These are phyloP conservation scores for Emericellopsis cladophorae DNA, from an alignment of 2,329 filamentous ascomycete genomes.

Conservation along the genomic window DNA sequence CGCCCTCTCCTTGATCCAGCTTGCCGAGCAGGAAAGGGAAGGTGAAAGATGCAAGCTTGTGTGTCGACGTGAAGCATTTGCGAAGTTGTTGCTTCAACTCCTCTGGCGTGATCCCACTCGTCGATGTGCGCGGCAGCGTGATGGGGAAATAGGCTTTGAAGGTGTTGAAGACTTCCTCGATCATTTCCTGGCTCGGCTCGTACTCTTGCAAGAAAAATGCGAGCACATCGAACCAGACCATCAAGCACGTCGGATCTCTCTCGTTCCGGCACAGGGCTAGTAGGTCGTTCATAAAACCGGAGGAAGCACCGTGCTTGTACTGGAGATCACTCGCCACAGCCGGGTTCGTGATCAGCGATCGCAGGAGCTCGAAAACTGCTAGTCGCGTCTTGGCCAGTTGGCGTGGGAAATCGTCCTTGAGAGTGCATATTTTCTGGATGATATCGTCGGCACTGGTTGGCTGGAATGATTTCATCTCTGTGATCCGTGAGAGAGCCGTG, in stretches of 20 bases:
- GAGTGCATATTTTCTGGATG: slow-evolving; percentile 32
- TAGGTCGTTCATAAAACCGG: slow-evolving; percentile 34
- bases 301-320: slow-evolving; percentile 26
- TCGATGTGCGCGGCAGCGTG: slow-evolving; percentile 36
- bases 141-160: slow-evolving; percentile 52
- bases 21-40: slow-evolving; percentile 44
- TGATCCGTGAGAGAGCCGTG: slow-evolving; percentile 36
- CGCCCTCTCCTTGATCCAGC: slow-evolving; percentile 44
- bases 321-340: slow-evolving; percentile 29
- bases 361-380: slow-evolving; percentile 36
- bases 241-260: slow-evolving; percentile 42
- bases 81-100: slow-evolving; percentile 41
- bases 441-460: slow-evolving; percentile 33
- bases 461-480: slow-evolving; percentile 36
- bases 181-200: slow-evolving; percentile 28
- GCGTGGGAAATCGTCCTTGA: slow-evolving; percentile 44
- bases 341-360: slow-evolving; percentile 27
- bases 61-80: slow-evolving; percentile 38
- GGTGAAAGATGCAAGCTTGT: slow-evolving; percentile 28
- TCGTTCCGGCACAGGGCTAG: slow-evolving; percentile 39
- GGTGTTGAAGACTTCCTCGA: slow-evolving; percentile 36
- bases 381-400: slow-evolving; percentile 38
- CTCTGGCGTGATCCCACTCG: slow-evolving; percentile 40
- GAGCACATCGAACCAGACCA: slow-evolving; percentile 43
- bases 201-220: slow-evolving; percentile 30